Base-by-base conservation (phyloP, 257 asterid genomes). In the Przewalskia tangutica region DNA sequence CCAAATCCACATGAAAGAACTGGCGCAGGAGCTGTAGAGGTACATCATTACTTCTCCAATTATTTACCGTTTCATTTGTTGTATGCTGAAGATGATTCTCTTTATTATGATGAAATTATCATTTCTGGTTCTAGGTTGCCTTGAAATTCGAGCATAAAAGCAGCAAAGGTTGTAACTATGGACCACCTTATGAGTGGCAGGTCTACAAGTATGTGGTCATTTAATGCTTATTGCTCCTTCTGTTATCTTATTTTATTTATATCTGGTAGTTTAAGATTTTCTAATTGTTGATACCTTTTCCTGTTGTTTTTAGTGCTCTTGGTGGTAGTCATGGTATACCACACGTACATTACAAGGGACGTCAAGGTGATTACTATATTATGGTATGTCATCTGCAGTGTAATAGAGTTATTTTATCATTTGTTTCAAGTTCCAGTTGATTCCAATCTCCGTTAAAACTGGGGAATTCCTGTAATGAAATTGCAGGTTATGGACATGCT, bases 301-400 rank as follows among this genome's bases (percentile, higher is more conserved):
- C 81, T 81, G 53, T 68, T 65, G 55, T 81, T 9, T 48, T 27
- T 58, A 90, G 97, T 71, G 90, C 92, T 66, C 91, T 92, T 82
- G 97, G 95, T 77, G 98, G 97, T 36, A 90, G 94, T 84, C 97
- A 92, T 85, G 98, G 98, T 77, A 87, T 94, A 81, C 98, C 98
- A 0, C 91, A 92, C 16, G 93, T 92, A 23, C 97, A 94, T 86
- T 90, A 83, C 83, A 91, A 91, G 86, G 98, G 95, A 27, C 90
- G 92, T 34, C 92, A 92, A 86, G 82, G 85, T 81, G 98, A 91
- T 83, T 92, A 94, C 86, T 94, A 91, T 59, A 88, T 92, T 44
- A 94, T 94, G 98, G 98, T 92, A 86, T 62, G 83, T 77, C 34
- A 54, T 65, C 55, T 82, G 51, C 66, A 13, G 60, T 42, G 38